Evolutionary conservation across 2,329 filamentous ascomycete genomes (phyloP).

Genomic region (Zalaria sp.): DNA sequence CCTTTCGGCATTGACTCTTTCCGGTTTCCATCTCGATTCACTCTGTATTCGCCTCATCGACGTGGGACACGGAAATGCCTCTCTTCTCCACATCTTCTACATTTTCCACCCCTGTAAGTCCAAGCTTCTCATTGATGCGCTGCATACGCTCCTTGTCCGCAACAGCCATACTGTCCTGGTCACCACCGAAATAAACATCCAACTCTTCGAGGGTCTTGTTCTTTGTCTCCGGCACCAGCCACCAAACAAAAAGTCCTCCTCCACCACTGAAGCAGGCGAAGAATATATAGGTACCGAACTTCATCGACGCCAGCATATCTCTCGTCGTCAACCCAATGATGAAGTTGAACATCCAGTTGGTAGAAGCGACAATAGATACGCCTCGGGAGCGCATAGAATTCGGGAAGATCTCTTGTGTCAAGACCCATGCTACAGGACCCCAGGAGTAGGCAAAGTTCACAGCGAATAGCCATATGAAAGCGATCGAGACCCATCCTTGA

Average conservation of each 20-base stretch:
- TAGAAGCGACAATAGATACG: constrained; percentile 47
- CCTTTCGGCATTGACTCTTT: no score
- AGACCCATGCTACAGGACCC: constrained; percentile 15
- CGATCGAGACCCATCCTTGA: no score
- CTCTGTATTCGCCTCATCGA: not conserved
- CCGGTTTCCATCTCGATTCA: not conserved
- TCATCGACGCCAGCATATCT: constrained; percentile 44
- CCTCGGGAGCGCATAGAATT: constrained; percentile 56
- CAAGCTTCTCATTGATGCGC: not conserved
- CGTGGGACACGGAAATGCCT: not conserved
- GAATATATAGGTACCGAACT: constrained; percentile 57
- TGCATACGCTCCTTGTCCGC: not conserved
- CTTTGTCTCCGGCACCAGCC: constrained; percentile 40
- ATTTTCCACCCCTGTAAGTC: not conserved
- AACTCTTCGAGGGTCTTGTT: constrained; percentile 31
- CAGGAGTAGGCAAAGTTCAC: constrained; percentile 63
- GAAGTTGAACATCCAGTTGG: constrained; percentile 21
- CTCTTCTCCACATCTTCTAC: not conserved
- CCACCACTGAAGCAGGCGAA: constrained; percentile 51
- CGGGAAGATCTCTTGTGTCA: constrained; percentile 63
- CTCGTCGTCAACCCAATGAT: constrained; percentile 1
- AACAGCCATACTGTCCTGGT: not conserved
- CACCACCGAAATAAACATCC: constrained; percentile 6
- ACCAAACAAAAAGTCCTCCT: constrained; percentile 41
- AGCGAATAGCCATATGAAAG: constrained; percentile 62